These are phyloP conservation scores for Austroboletus novae-zelandiae DNA, from an alignment of 1,284 basidiomycete species.

Conservation along the genomic window DNA sequence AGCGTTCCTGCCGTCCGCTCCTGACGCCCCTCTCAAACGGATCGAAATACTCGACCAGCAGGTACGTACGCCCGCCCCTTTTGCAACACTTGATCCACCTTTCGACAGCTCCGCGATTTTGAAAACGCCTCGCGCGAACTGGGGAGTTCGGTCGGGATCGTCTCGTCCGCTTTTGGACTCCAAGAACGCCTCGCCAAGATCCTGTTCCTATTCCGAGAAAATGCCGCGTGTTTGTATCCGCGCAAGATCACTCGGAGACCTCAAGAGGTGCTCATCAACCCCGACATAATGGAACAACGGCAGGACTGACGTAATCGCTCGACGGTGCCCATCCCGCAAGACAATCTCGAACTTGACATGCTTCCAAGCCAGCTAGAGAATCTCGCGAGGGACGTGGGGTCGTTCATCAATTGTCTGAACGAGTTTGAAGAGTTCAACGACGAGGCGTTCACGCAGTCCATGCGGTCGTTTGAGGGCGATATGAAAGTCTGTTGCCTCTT, in stretches of 20 bases:
- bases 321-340: conserved; percentile 12
- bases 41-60: conserved; percentile 34
- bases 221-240: conserved; percentile 33
- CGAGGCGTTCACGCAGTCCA: conserved; percentile 50
- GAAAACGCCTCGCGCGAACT: conserved; percentile 34
- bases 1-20: background rate
- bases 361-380: conserved; percentile 38
- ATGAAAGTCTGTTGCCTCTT: conserved; percentile 37
- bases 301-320: conserved; percentile 22
- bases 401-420: conserved; percentile 49
- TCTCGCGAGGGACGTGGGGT: conserved; percentile 47
- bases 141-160: conserved; percentile 34
- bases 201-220: conserved; percentile 34
- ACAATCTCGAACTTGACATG: conserved; percentile 28
- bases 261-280: conserved; percentile 26
- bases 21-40: conserved; percentile 16
- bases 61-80: conserved; percentile 12
- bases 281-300: conserved; percentile 30
- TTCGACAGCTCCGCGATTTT: conserved; percentile 30
- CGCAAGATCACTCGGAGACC: conserved; percentile 26
- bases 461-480: conserved; percentile 47
- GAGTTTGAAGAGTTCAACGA: conserved; percentile 58
- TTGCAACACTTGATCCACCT: background rate
- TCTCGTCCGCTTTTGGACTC: conserved; percentile 30
- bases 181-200: conserved; percentile 34